Evolutionary conservation across 345 rosid species (phyloP).

Genomic region (Pistacia vera): DNA sequence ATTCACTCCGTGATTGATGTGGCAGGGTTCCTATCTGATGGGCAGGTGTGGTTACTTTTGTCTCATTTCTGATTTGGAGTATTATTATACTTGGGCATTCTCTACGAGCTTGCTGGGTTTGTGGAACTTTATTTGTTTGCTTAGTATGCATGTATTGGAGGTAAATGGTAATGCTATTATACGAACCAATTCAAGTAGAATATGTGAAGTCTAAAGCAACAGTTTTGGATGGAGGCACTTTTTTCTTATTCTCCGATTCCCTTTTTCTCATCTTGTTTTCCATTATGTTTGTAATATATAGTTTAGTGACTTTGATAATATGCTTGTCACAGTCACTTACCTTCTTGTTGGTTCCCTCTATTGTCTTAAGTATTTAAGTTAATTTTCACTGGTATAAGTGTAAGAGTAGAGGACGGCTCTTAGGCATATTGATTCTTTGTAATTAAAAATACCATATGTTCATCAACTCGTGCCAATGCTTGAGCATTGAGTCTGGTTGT

Average conservation of each 20-base stretch:
- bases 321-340: background rate
- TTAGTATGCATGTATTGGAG: background rate
- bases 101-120: background rate
- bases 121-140: background rate
- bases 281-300: background rate
- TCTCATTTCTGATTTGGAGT: background rate
- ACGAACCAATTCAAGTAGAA: background rate
- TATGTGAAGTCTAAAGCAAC: conserved; percentile 3
- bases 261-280: background rate
- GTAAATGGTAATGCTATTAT: background rate
- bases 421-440: background rate
- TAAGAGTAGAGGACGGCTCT: background rate
- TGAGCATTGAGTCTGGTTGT: background rate
- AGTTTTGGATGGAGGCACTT: background rate
- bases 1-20: conserved; percentile 87
- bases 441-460: background rate
- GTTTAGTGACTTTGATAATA: background rate
- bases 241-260: background rate
- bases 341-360: background rate
- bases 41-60: conserved; percentile 56
- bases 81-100: background rate
- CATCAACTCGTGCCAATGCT: background rate
- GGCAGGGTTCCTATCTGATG: conserved; percentile 90
- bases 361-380: background rate
- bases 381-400: background rate